Conservation (phyloP, 2,329 filamentous ascomycete species). For the Colletotrichum sp. region DNA sequence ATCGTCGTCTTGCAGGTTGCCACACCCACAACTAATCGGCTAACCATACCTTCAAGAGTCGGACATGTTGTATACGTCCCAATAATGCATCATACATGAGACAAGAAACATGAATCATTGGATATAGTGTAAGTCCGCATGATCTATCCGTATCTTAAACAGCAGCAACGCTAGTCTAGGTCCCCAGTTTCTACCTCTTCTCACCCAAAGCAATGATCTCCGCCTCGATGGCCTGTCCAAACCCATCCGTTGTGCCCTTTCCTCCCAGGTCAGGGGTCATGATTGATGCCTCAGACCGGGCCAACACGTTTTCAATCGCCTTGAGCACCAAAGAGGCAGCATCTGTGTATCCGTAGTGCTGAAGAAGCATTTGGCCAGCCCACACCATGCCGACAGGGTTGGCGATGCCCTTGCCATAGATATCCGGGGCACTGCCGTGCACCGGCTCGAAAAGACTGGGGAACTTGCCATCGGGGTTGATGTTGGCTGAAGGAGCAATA, state of each 20-base stretch:
- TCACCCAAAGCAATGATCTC: conserved; percentile 22
- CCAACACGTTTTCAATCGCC: conserved; percentile 69
- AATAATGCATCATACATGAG: not conserved
- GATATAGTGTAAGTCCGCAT: not conserved
- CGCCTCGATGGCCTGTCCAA: conserved; percentile 25
- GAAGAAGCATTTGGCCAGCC: conserved; percentile 76
- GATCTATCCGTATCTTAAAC: not conserved
- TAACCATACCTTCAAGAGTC: not conserved
- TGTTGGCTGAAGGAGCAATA: conserved; percentile 72
- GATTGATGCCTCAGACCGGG: conserved; percentile 36
- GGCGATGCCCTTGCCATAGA: conserved; percentile 72
- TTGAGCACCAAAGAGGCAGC: conserved; percentile 59
- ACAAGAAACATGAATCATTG: not conserved
- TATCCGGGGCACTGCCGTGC: conserved; percentile 76
- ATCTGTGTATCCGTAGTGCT: conserved; percentile 55
- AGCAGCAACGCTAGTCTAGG: not conserved
- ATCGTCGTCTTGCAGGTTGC: not conserved
- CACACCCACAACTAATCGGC: not conserved
- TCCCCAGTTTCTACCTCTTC: not conserved
- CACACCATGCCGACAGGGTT: conserved; percentile 77
- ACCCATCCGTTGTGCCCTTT: conserved; percentile 25
- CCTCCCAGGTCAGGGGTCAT: conserved; percentile 37
- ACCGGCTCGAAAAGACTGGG: conserved; percentile 72
- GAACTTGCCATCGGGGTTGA: conserved; percentile 63
- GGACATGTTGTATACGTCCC: not conserved